These are phyloP conservation scores for Mortierella polycephala DNA, from an alignment of 371 early-diverging fungal genomes.

Conservation along the genomic window DNA sequence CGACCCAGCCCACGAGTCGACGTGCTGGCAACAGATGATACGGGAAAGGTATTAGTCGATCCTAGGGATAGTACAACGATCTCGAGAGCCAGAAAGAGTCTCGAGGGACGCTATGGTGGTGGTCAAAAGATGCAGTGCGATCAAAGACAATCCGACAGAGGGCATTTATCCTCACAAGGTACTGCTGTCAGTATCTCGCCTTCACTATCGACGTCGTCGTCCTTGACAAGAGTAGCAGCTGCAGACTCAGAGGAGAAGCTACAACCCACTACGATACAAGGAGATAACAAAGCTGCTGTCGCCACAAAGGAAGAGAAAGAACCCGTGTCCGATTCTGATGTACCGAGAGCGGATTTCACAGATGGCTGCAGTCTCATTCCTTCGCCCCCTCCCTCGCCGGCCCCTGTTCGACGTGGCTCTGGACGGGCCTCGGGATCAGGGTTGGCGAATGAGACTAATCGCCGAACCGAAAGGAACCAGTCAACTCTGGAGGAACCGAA, in stretches of 20 bases:
- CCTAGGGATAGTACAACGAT: not conserved
- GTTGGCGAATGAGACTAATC: not conserved
- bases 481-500: conserved; percentile 33
- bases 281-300: not conserved
- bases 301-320: conserved; percentile 2
- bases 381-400: conserved; percentile 45
- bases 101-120: no score
- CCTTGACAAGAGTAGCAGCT: conserved; percentile 8
- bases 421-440: conserved; percentile 1
- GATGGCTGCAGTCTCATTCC: conserved; percentile 49
- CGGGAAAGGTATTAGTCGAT: not conserved
- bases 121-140: no score
- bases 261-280: not conserved
- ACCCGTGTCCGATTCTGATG: conserved; percentile 7
- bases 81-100: no score
- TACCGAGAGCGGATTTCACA: conserved; percentile 29
- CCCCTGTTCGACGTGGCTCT: conserved; percentile 6
- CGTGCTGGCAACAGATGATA: not conserved
- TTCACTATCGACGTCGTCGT: conserved; percentile 28
- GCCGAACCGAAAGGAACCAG: not conserved
- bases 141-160: not conserved
- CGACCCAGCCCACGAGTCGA: not conserved
- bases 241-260: not conserved
- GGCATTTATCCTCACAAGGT: not conserved
- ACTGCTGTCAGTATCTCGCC: conserved; percentile 12